phyloP scores from a whole-genome alignment of 805 yeast genomes.

The Myxozyma lipomycoides region DNA sequence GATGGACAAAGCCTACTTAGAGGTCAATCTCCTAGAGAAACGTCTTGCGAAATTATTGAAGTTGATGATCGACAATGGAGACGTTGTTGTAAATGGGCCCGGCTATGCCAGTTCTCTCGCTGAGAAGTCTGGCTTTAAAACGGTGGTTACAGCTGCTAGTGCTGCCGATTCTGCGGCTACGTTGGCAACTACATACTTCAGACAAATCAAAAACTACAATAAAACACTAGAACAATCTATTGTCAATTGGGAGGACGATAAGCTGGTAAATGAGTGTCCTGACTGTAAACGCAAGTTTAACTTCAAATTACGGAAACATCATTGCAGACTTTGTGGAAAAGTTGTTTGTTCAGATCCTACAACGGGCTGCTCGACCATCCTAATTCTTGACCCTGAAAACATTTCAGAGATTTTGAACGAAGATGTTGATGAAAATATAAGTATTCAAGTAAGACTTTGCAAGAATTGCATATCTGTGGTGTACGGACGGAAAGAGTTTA shows the following conservation, averaged over 20 bases:
- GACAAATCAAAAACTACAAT: constrained; percentile 33
- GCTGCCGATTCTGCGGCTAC: constrained; percentile 18
- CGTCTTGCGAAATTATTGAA: constrained; percentile 40
- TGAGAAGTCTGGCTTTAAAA: constrained; percentile 23
- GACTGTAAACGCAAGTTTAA: constrained; percentile 60
- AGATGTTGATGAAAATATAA: constrained; percentile 19
- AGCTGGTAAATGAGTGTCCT: constrained; percentile 49
- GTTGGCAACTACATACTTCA: constrained; percentile 25
- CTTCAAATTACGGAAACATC: constrained; percentile 69
- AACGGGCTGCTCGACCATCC: constrained; percentile 67
- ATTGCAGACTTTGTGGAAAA: constrained; percentile 83
- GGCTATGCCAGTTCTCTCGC: constrained; percentile 20
- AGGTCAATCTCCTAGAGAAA: constrained; percentile 56
- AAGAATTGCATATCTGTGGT: constrained; percentile 60
- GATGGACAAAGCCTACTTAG: constrained; percentile 50
- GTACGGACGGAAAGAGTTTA: constrained; percentile 52
- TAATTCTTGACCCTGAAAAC: constrained; percentile 26
- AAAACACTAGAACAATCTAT: constrained; percentile 45
- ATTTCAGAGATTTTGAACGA: constrained; percentile 17
- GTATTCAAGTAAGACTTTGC: constrained; percentile 55
- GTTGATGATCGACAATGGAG: constrained; percentile 15
- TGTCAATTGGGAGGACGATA: constrained; percentile 64
- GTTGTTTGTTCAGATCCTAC: constrained; percentile 68
- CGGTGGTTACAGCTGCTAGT: constrained; percentile 33
- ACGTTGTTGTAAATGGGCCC: constrained; percentile 32